Percentiles rank a stretch among this genome's conserved stretches.
Conservation (phyloP, 441 rosid species). For the Gossypium schwendimanii region DNA sequence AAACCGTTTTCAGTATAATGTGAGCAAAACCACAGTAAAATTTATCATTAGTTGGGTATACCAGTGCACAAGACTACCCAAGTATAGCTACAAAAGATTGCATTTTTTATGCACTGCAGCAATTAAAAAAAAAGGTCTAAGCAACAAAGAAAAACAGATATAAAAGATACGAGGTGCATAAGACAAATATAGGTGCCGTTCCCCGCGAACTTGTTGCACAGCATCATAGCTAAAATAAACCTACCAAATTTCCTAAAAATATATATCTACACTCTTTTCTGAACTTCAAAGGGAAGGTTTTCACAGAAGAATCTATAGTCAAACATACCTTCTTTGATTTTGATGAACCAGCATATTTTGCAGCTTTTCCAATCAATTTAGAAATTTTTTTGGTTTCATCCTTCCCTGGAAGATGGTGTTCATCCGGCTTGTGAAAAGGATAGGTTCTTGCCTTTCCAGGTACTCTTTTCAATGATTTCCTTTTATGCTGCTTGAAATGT, state of each 20-base stretch:
- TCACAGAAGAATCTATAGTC: conserved; percentile 5
- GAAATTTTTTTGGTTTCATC: conserved; percentile 86
- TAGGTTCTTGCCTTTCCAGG: conserved; percentile 61
- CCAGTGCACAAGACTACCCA: background rate
- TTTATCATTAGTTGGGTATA: background rate
- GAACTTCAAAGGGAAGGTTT: background rate
- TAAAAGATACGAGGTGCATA: background rate
- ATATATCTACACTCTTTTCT: background rate
- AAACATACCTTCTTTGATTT: conserved; percentile 72
- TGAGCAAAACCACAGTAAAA: background rate
- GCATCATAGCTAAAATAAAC: background rate
- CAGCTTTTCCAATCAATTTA: conserved; percentile 80
- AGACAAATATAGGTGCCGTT: background rate
- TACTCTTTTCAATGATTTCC: conserved; percentile 66
- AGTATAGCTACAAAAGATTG: background rate
- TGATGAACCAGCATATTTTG: conserved; percentile 75
- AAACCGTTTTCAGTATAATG: background rate
- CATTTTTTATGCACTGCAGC: background rate
- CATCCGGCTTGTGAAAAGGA: conserved; percentile 94
- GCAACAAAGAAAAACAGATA: conserved; percentile 1
- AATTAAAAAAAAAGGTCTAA: background rate
- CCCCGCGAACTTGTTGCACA: background rate
- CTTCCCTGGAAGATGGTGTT: conserved; percentile 85
- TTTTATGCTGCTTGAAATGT: conserved; percentile 87
- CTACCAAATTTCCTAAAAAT: background rate